Evolutionary conservation across 2,329 filamentous ascomycete genomes (phyloP).

Genomic region (Verticillium nubilum): DNA sequence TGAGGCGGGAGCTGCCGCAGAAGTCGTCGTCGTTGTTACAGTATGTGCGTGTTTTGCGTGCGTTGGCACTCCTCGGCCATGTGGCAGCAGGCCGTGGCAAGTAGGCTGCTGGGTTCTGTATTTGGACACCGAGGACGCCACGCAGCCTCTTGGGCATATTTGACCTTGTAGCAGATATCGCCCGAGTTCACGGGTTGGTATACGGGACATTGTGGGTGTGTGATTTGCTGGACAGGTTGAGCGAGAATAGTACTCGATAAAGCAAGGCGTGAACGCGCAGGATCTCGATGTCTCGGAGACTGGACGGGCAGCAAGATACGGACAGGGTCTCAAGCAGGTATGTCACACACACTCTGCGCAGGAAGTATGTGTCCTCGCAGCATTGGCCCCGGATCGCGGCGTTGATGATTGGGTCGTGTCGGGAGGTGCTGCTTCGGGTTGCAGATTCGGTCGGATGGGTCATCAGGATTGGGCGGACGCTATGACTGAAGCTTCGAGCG

Average conservation of each 20-base stretch:
- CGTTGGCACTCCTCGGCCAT: background rate
- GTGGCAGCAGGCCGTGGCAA: conserved; percentile 7
- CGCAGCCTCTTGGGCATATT: conserved; percentile 35
- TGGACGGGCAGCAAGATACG: background rate
- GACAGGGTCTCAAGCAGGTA: background rate
- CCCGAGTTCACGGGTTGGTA: conserved; percentile 37
- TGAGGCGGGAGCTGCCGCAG: conserved; percentile 21
- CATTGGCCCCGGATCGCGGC: background rate
- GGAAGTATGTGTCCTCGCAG: background rate
- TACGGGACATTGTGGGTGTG: conserved; percentile 34
- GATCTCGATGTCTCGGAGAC: background rate
- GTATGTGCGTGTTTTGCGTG: background rate
- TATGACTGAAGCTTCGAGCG: background rate
- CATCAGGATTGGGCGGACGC: background rate
- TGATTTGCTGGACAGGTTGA: background rate
- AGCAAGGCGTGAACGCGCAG: background rate
- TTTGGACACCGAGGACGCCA: conserved; percentile 13
- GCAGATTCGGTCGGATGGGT: background rate
- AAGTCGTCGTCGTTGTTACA: background rate
- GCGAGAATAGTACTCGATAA: background rate
- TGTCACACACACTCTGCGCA: conserved; percentile 4
- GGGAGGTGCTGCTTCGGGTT: background rate
- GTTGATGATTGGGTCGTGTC: background rate
- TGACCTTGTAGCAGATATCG: conserved; percentile 44
- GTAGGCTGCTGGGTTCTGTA: background rate